These are phyloP conservation scores for Tulasnella sp. DNA, from an alignment of 768 basidiomycete genomes.

Conservation along the genomic window DNA sequence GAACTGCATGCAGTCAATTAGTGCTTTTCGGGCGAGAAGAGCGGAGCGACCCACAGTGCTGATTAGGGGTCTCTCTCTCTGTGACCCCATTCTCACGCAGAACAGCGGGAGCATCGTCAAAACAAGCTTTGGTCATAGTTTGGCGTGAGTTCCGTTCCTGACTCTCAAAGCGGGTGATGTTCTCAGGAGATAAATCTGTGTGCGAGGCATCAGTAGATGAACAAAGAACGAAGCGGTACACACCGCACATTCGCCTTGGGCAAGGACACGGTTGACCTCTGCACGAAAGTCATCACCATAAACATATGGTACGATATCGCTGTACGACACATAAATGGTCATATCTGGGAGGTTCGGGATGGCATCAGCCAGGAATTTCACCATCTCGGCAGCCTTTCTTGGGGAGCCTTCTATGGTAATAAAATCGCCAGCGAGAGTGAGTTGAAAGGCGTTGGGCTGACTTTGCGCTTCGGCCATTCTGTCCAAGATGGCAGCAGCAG, in stretches of 20 bases:
- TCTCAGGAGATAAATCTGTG: constrained; percentile 13
- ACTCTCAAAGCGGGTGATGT: constrained; percentile 11
- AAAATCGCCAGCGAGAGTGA: constrained; percentile 5
- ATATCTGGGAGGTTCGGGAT: background rate
- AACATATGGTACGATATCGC: constrained; percentile 12
- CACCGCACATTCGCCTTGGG: constrained; percentile 9
- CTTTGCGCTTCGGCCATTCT: constrained; percentile 1
- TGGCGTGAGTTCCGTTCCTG: background rate
- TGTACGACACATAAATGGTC: constrained; percentile 1
- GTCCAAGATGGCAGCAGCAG: constrained; percentile 19
- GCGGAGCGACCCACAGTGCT: background rate
- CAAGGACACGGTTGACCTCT: background rate
- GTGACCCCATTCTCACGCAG: background rate
- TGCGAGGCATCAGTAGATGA: too few relatives aligned
- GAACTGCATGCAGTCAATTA: too few relatives aligned
- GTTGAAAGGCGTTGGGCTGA: background rate
- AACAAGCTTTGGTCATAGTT: constrained; percentile 5
- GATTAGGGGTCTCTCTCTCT: background rate
- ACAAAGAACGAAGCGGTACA: background rate
- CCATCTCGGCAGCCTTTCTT: background rate
- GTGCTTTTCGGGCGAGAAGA: background rate
- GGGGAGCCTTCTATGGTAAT: background rate
- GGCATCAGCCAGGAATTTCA: background rate
- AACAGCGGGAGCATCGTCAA: constrained; percentile 6
- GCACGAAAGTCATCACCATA: constrained; percentile 15